Conservation (phyloP, 306 rosid species). For the Casuarina glauca region DNA sequence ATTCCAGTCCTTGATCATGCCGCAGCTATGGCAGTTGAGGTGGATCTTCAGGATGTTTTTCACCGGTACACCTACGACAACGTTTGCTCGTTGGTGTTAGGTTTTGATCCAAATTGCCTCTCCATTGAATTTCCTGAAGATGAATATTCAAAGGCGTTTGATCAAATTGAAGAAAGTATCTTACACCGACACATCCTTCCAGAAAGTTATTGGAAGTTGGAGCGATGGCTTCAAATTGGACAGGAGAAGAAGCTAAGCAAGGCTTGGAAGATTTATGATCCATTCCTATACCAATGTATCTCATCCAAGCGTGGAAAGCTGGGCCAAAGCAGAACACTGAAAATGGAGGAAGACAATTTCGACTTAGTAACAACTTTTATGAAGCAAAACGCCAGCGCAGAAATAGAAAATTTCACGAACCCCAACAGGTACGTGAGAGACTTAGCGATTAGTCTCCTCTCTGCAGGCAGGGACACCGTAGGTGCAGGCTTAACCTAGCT, state of each 20-base stretch:
- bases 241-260: constrained; percentile 2
- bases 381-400: background rate
- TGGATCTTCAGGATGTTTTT: no score
- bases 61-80: no score
- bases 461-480: background rate
- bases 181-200: constrained; percentile 23
- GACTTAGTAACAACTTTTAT: no score
- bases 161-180: constrained; percentile 10
- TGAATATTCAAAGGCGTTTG: constrained; percentile 25
- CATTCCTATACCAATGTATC: background rate
- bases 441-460: background rate
- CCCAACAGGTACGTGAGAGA: background rate
- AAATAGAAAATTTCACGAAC: background rate
- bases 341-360: background rate
- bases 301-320: background rate
- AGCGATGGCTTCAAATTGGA: constrained; percentile 28
- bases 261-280: constrained; percentile 18
- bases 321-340: background rate
- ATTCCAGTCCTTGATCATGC: no score
- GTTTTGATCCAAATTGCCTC: no score
- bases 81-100: no score
- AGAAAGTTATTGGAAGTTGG: background rate
- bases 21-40: no score
- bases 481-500: no score
- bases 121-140: no score